A percentile compares a stretch with the other conserved stretches of the same genome.
Evolutionary conservation across 2,329 filamentous ascomycete species (phyloP).

Genomic region (Diaporthe batatas): DNA sequence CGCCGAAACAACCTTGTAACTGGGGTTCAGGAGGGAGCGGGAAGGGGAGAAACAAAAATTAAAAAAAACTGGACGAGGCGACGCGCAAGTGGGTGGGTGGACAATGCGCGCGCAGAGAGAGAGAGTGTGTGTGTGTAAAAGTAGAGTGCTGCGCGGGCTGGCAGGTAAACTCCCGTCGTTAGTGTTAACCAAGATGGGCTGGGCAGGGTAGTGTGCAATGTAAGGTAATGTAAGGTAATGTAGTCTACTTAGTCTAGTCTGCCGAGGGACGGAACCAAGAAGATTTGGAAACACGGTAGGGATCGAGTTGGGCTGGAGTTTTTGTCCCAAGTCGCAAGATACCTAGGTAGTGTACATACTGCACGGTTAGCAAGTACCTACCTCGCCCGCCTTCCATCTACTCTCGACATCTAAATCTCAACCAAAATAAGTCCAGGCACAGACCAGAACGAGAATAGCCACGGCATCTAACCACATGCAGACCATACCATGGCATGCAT

Average conservation of each 20-base stretch:
- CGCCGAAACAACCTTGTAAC: slow-evolving; percentile 31
- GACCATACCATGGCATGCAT: neutral
- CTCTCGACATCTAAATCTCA: neutral
- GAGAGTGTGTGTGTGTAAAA: neutral
- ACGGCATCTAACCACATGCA: neutral
- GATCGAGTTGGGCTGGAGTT: neutral
- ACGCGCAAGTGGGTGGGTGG: slow-evolving; percentile 39
- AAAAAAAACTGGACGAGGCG: slow-evolving; percentile 13
- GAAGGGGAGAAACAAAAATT: slow-evolving; percentile 16
- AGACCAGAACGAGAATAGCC: neutral
- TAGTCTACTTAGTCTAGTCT: slow-evolving; percentile 24
- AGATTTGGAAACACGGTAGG: slow-evolving; percentile 30
- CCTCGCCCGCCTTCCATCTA: neutral
- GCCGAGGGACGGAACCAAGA: slow-evolving; percentile 5
- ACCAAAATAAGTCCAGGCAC: neutral
- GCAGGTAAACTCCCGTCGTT: neutral
- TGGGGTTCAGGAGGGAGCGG: slow-evolving; percentile 30
- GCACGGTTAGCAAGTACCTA: neutral
- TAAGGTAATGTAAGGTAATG: slow-evolving; percentile 3
- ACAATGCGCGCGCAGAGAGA: slow-evolving; percentile 34
- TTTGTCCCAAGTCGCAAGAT: slow-evolving; percentile 11
- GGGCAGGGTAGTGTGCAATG: slow-evolving; percentile 11
- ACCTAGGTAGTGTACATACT: neutral
- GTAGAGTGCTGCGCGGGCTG: neutral
- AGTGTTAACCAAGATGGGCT: neutral